Percentiles rank a stretch among this genome's conserved stretches.
Evolutionary conservation across 768 basidiomycete genomes (phyloP).

Genomic region (Polyporus arcularius): DNA sequence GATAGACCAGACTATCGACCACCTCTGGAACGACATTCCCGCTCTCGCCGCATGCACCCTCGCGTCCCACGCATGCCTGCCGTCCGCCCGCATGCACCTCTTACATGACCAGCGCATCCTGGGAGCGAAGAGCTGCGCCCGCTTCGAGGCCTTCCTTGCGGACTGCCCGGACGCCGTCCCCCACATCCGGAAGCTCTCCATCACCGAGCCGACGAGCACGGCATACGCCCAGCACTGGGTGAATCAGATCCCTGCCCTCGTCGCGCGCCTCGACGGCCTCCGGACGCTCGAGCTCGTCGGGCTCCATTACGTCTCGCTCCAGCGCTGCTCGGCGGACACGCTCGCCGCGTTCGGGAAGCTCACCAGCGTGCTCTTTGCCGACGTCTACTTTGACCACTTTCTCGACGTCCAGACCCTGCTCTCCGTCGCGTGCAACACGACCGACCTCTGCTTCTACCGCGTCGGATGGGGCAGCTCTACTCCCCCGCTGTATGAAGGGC

Average conservation of each 20-base stretch:
- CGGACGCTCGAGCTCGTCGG: constrained; percentile 13
- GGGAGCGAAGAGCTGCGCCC: constrained; percentile 10
- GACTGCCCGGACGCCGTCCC: constrained; percentile 16
- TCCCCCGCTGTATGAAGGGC: background rate
- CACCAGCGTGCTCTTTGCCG: constrained; percentile 14
- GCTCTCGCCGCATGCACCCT: constrained; percentile 25
- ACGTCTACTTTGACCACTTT: constrained; percentile 21
- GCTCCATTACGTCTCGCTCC: constrained; percentile 16
- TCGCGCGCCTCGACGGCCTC: constrained; percentile 9
- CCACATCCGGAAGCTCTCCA: constrained; percentile 24
- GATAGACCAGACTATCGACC: constrained; percentile 29
- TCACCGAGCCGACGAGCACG: constrained; percentile 16
- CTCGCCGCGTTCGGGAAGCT: constrained; percentile 8
- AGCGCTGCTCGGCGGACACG: constrained; percentile 1
- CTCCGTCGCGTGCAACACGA: constrained; percentile 8
- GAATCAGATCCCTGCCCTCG: constrained; percentile 11
- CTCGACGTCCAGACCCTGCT: constrained; percentile 14
- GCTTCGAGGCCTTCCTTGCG: constrained; percentile 21
- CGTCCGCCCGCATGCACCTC: constrained; percentile 27
- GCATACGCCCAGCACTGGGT: constrained; percentile 18
- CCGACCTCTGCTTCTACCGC: constrained; percentile 16
- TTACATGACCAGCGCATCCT: constrained; percentile 24
- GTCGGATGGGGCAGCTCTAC: constrained; percentile 12
- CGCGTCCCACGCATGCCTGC: constrained; percentile 22
- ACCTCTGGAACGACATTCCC: constrained; percentile 28